These are phyloP conservation scores for Rhodosorus marinus DNA, from an alignment of 23 red algal species.

Conservation along the genomic window DNA sequence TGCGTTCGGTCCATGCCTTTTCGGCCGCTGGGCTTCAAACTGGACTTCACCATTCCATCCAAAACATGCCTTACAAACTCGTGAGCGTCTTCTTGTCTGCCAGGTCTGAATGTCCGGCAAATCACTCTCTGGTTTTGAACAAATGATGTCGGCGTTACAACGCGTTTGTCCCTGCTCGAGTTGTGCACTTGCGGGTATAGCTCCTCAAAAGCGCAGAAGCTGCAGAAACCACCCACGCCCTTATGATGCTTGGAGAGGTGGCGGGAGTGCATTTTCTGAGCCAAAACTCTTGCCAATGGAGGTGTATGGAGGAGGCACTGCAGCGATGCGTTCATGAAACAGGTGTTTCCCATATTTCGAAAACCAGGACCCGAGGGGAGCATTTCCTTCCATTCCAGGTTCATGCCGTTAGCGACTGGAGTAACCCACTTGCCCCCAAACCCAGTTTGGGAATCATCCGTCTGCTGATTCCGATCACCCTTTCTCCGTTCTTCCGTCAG, in stretches of 20 bases:
- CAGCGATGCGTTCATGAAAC: constrained; percentile 78
- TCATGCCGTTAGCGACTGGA: neutral
- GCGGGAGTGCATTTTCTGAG: neutral
- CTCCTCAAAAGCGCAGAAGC: neutral
- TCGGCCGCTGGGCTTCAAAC: neutral
- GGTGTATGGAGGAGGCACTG: constrained; percentile 46
- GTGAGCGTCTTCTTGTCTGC: constrained; percentile 91
- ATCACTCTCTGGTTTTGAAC: constrained; percentile 14
- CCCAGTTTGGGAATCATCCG: too few relatives aligned
- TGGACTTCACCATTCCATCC: constrained; percentile 36
- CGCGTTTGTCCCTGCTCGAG: neutral
- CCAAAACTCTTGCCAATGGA: neutral
- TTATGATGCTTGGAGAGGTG: neutral
- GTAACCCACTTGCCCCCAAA: neutral
- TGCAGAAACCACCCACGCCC: neutral
- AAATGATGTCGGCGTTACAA: constrained; percentile 1
- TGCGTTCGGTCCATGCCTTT: neutral
- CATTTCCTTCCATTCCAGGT: neutral
- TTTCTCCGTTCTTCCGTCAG: too few relatives aligned
- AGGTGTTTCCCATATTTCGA: constrained; percentile 80
- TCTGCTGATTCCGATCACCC: too few relatives aligned
- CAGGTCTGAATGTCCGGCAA: constrained; percentile 29
- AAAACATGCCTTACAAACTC: constrained; percentile 71
- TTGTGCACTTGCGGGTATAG: too few relatives aligned
- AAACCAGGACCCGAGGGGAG: constrained; percentile 7